Base-by-base conservation (phyloP, 257 asterid species). In the Ligustrum vulgare region DNA sequence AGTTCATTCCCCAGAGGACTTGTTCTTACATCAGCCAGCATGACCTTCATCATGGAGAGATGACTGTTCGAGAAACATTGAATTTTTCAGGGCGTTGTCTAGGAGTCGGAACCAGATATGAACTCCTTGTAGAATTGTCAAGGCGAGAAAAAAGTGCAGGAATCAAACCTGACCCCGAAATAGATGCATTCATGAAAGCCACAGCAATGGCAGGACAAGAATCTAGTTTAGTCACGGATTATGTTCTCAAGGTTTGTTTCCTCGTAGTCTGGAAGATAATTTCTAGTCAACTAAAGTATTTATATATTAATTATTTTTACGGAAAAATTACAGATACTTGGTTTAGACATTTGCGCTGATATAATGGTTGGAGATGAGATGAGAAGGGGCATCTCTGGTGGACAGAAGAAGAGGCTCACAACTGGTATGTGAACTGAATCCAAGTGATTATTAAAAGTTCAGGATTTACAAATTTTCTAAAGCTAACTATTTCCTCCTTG, bases 181-280 rank as follows among this genome's bases (percentile, higher is more conserved):
- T 91, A 6, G 98, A 93, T 74, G 97, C 97, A 11, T 95, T 91
- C 84, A 95, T 95, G 99, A 95, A 93, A 84, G 98, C 98, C 80
- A 88, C 86, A 66, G 93, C 97, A 47, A 90, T 95, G 75, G 85
- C 87, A 5, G 97, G 96, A 77, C 97, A 93, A 82, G 89, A 91
- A 81, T 86, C 98, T 71, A 93, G 94, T 80, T 81, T 93, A 65
- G 96, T 90, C 69, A 93, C 97, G 0, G 98, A 93, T 72, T 93
- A 93, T 67, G 95, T 74, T 72, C 96, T 93, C 78, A 93, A 87
- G 98, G 98, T 93, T 73, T 31, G 78, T 76, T 76, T 80, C 73
- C 58, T 79, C 20, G 6, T 31, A 12, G 35, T 36, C 20, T 39
- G 32, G 5, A 47, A 49, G 71, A 12, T 28, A 3, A 51, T 4